Evolutionary conservation across 768 basidiomycete genomes (phyloP), one percentile per base, ranked within the genome.

Genomic region (Lyophyllum semitale): DNA sequence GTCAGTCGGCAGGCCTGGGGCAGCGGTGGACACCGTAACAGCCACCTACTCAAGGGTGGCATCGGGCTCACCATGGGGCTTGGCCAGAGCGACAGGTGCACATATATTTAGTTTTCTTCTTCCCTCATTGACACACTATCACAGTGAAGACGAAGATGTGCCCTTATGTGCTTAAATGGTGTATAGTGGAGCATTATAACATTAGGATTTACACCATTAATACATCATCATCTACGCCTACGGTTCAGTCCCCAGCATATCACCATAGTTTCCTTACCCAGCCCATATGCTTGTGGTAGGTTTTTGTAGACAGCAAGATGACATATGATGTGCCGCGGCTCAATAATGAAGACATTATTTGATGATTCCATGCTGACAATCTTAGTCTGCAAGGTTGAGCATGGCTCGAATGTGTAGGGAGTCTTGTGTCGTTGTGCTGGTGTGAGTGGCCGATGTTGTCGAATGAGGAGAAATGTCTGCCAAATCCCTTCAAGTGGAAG

Each of bases 401-500:
- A 37, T 37, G 35, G 35, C 17, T 37, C 12, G 15, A 8, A 37
- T 4, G 17, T 17, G 15, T 37, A 37, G 8, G 35, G 35, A 4
- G 46, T 48, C 29, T 48, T n/a, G 22, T 17, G 20, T n/a, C 6
- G 15, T 29, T 48, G 46, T 32, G 46, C 46, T 33, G 46, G 46
- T 48, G 46, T 32, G 30, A 48, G 27, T 32, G 46, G 29, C 30
- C 18, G 6, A 30, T 33, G 30, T 30, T 30, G 46, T 32, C 23
- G 30, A 48, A 48, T 23, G n/a, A 48, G 27, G 30, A 48, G 25
- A 23, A 48, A 48, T 33, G 30, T 33, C 35, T 48, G 46, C 46
- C 46, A 48, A 35, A 47, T 15, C 20, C 44, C 44, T 45, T 45
- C 44, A 45, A 45, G 44, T 15, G 44, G 44, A 45, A 45, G 45